Percentiles rank a stretch among this genome's conserved stretches.
phyloP scores from a whole-genome alignment of 2,329 filamentous ascomycete species.

The Chalaropsis thielavioides region DNA sequence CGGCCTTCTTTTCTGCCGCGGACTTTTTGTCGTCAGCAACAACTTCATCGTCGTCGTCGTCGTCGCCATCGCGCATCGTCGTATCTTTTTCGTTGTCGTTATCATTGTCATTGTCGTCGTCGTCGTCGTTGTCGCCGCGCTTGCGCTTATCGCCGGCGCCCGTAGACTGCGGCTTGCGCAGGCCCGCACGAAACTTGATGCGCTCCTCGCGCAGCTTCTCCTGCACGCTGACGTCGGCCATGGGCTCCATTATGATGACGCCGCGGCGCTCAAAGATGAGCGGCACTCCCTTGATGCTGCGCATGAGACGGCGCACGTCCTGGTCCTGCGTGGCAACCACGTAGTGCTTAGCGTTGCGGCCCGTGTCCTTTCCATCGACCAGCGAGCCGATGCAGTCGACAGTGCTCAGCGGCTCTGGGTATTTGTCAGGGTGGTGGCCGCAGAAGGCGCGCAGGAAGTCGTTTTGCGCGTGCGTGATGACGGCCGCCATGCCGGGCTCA shows the following conservation, averaged over 20 bases:
- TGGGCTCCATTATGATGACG: slow-evolving; percentile 58
- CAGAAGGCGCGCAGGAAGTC: slow-evolving; percentile 60
- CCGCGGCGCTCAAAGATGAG: slow-evolving; percentile 65
- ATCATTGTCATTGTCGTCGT: slow-evolving; percentile 21
- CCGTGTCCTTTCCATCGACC: slow-evolving; percentile 59
- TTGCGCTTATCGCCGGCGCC: slow-evolving; percentile 35
- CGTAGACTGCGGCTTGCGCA: slow-evolving; percentile 36
- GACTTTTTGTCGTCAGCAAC: slow-evolving; percentile 8
- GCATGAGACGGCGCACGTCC: slow-evolving; percentile 47
- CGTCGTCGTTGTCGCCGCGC: slow-evolving; percentile 31
- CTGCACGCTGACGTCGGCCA: slow-evolving; percentile 52
- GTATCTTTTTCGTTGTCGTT: slow-evolving; percentile 8
- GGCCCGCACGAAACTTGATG: slow-evolving; percentile 56
- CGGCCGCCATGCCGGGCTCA: slow-evolving; percentile 38
- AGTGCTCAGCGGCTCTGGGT: slow-evolving; percentile 54
- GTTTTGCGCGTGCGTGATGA: slow-evolving; percentile 61
- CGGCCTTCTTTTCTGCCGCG: slow-evolving; percentile 11
- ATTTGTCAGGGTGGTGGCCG: slow-evolving; percentile 58
- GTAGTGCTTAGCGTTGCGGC: slow-evolving; percentile 64
- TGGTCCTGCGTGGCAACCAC: slow-evolving; percentile 61
- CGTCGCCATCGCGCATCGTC: slow-evolving; percentile 11
- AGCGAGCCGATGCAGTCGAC: slow-evolving; percentile 58
- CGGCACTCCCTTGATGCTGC: slow-evolving; percentile 56
- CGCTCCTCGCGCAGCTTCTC: slow-evolving; percentile 54
- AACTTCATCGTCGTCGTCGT: slow-evolving; percentile 23